Conservation (phyloP, 371 early-diverging fungal species). For the Lichtheimia ornata region DNA sequence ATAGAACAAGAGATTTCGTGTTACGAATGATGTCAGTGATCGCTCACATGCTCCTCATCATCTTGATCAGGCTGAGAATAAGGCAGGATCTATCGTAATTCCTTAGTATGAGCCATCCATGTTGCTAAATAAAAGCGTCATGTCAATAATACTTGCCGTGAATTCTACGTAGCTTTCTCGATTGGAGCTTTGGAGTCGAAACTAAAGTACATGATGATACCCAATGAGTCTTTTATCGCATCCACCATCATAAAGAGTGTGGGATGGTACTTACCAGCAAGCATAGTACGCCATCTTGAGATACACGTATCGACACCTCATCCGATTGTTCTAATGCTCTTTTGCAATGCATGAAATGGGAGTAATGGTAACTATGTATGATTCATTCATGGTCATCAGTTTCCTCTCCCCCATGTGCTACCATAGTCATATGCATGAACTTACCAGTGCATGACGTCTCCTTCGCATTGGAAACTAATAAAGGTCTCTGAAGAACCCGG, state of each 20-base stretch:
- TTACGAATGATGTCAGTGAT: too few relatives aligned
- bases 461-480: conserved; percentile 28
- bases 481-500: conserved; percentile 36
- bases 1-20: too few relatives aligned
- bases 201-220: not conserved
- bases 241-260: not conserved
- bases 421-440: not conserved
- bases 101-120: too few relatives aligned
- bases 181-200: conserved; percentile 12
- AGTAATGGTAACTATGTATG: conserved; percentile 30
- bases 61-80: too few relatives aligned
- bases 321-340: conserved; percentile 36
- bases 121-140: too few relatives aligned
- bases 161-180: conserved; percentile 24
- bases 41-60: too few relatives aligned
- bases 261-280: conserved; percentile 27
- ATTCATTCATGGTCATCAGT: not conserved
- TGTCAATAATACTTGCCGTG: conserved; percentile 21
- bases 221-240: not conserved
- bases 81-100: too few relatives aligned
- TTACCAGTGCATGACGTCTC: conserved; percentile 31
- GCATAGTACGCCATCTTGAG: conserved; percentile 28
- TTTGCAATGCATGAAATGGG: conserved; percentile 31
- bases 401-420: not conserved
- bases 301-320: conserved; percentile 37